phyloP scores from a whole-genome alignment of 2,329 filamentous ascomycete species.

The Fusarium pseudonygamai region DNA sequence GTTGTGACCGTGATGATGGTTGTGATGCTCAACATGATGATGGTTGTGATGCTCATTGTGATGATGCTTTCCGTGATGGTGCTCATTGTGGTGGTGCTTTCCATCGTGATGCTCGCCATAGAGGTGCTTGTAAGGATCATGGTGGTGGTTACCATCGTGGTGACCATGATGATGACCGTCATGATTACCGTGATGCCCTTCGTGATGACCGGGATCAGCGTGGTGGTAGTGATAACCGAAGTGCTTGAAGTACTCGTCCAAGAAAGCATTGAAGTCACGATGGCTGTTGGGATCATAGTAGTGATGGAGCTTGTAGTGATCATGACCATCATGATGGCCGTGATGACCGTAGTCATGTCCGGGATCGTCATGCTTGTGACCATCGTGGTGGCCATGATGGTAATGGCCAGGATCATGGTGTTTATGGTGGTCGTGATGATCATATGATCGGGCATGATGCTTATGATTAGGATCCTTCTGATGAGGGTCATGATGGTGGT shows the following conservation, averaged over 20 bases:
- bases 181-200: neutral
- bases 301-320: neutral
- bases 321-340: neutral
- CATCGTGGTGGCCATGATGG: neutral
- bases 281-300: slow-evolving; percentile 1
- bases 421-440: neutral
- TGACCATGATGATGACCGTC: neutral
- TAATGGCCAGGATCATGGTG: neutral
- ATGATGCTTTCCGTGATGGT: neutral
- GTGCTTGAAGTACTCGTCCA: neutral
- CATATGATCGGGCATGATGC: neutral
- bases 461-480: neutral
- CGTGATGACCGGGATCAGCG: neutral
- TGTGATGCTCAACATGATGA: neutral
- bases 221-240: neutral
- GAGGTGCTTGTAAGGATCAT: neutral
- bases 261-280: neutral
- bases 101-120: neutral
- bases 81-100: neutral
- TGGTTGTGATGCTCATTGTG: neutral
- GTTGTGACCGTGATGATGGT: neutral
- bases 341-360: neutral
- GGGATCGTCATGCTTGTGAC: neutral
- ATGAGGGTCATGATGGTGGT: neutral
- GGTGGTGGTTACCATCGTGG: neutral